These are phyloP conservation scores for Drechslerella dactyloides DNA, from an alignment of 2,329 filamentous ascomycete genomes.

Conservation along the genomic window DNA sequence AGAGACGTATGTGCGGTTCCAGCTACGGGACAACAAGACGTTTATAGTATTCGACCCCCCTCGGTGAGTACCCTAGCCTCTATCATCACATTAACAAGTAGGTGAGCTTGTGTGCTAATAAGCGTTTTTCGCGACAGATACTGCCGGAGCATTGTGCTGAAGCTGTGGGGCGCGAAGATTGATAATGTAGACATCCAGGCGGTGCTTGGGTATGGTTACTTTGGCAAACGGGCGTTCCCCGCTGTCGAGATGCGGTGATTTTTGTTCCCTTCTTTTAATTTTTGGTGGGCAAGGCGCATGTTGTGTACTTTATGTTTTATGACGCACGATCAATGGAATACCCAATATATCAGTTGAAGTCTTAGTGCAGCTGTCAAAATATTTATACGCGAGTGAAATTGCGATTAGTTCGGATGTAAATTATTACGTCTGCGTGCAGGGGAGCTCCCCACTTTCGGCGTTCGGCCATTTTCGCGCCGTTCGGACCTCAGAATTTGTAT, in stretches of 20 bases:
- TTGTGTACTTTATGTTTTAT: constrained; percentile 12
- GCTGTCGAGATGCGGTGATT: constrained; percentile 44
- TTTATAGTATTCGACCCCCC: constrained; percentile 46
- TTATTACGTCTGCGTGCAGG: no score
- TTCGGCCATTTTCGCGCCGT: constrained; percentile 12
- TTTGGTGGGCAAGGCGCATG: constrained; percentile 5
- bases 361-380: no score
- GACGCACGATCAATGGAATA: constrained; percentile 14
- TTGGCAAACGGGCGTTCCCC: constrained; percentile 45
- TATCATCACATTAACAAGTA: background rate
- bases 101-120: constrained; percentile 26
- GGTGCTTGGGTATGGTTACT: constrained; percentile 41
- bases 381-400: no score
- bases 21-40: constrained; percentile 38
- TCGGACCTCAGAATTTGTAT: constrained; percentile 3
- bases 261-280: background rate
- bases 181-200: constrained; percentile 48
- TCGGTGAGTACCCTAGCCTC: constrained; percentile 14
- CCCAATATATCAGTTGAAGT: constrained; percentile 10
- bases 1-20: constrained; percentile 43
- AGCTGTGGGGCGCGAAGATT: constrained; percentile 48
- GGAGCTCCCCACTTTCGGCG: constrained; percentile 40
- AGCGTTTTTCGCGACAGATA: constrained; percentile 15
- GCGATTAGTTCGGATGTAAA: no score
- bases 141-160: constrained; percentile 39